phyloP scores from a whole-genome alignment of 805 yeast genomes.

The Priceomyces melissophilus region DNA sequence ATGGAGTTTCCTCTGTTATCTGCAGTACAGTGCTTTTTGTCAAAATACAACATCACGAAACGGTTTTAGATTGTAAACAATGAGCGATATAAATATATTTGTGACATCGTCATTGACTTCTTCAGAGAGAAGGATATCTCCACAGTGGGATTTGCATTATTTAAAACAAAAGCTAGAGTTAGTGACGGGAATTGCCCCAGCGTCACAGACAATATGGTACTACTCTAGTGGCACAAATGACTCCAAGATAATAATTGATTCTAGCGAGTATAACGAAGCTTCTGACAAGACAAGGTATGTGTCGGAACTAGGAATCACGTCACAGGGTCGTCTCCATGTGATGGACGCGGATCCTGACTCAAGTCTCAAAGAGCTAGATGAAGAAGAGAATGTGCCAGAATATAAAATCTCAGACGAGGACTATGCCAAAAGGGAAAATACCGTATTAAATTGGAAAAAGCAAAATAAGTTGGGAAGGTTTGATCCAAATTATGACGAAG shows the following conservation, averaged over 20 bases:
- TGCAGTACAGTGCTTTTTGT: too few species aligned
- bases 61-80: conserved; percentile 4
- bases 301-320: conserved; percentile 24
- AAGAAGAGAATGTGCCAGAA: conserved; percentile 29
- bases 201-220: conserved; percentile 47
- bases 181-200: conserved; percentile 72
- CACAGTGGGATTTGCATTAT: conserved; percentile 55
- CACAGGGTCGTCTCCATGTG: conserved; percentile 54
- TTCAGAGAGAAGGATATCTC: conserved; percentile 64
- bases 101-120: conserved; percentile 65
- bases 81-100: conserved; percentile 48
- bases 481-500: conserved; percentile 46
- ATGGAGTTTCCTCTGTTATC: too few species aligned
- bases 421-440: conserved; percentile 55
- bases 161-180: conserved; percentile 57
- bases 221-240: conserved; percentile 41
- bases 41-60: too few species aligned
- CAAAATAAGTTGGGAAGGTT: conserved; percentile 68
- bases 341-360: conserved; percentile 54
- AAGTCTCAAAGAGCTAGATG: conserved; percentile 37
- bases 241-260: conserved; percentile 21
- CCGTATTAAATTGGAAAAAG: conserved; percentile 78
- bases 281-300: conserved; percentile 14
- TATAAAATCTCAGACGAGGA: conserved; percentile 55
- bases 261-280: conserved; percentile 12